Percentiles rank a stretch among this genome's conserved stretches.
phyloP scores from a whole-genome alignment of 352 stramenopile genomes.

The Pythium brassicae region DNA sequence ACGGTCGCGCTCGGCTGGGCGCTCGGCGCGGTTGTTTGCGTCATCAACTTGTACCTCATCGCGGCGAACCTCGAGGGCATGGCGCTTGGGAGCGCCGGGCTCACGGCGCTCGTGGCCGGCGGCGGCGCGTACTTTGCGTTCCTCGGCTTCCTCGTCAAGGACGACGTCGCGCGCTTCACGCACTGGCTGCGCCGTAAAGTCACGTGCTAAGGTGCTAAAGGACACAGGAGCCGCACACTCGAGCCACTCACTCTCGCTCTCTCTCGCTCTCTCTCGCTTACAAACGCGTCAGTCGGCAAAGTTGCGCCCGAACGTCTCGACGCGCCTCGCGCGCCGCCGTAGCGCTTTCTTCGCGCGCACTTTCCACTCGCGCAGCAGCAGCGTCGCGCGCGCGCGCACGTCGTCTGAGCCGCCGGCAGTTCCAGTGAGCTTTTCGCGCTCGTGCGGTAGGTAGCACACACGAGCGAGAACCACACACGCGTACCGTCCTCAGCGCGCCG shows the following conservation, averaged over 20 bases:
- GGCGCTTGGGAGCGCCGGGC: constrained; percentile 27
- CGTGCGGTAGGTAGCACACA: background rate
- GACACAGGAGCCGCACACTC: too few relatives aligned
- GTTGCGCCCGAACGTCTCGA: constrained; percentile 69
- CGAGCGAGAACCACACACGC: background rate
- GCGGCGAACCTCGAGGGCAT: constrained; percentile 62
- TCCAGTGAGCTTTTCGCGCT: too few relatives aligned
- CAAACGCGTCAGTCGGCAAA: constrained; percentile 67
- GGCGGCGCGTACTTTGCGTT: constrained; percentile 72
- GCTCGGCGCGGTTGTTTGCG: constrained; percentile 53
- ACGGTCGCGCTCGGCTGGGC: constrained; percentile 52
- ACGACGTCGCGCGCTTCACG: constrained; percentile 27
- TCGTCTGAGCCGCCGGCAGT: constrained; percentile 16
- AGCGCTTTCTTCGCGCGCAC: constrained; percentile 61
- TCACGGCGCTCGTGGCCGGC: constrained; percentile 22
- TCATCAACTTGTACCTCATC: constrained; percentile 79
- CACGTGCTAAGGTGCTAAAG: background rate
- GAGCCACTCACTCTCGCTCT: too few relatives aligned
- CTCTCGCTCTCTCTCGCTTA: too few relatives aligned
- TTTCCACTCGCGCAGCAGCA: constrained; percentile 67
- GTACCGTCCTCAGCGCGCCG: constrained; percentile 30
- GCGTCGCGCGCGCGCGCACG: constrained; percentile 30
- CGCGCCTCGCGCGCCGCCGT: constrained; percentile 40
- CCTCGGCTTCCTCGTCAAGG: constrained; percentile 54
- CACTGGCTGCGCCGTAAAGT: constrained; percentile 21